phyloP scores from a whole-genome alignment of 1,284 basidiomycete species.

The Tausonia pullulans region DNA sequence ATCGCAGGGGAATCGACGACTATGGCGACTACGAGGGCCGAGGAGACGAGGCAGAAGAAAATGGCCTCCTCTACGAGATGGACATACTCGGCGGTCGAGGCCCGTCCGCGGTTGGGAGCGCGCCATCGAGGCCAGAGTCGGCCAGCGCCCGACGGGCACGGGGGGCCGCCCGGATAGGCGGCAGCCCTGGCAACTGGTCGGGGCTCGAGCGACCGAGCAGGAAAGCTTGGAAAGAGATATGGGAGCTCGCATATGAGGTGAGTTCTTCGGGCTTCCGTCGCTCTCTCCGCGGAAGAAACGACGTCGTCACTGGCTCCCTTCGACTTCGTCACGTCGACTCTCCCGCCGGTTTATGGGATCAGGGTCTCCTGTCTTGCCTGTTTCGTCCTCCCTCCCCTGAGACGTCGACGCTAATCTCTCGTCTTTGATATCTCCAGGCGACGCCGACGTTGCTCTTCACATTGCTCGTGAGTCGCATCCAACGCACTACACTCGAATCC shows the following conservation, averaged over 20 bases:
- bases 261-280: neutral
- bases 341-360: too few species aligned
- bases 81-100: constrained; percentile 1
- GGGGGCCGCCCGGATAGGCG: constrained; percentile 6
- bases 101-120: neutral
- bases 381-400: too few species aligned
- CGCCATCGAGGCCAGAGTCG: neutral
- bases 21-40: constrained; percentile 1
- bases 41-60: neutral
- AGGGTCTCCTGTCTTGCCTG: too few species aligned
- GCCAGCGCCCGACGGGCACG: neutral
- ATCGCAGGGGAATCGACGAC: neutral
- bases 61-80: constrained; percentile 12
- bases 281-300: neutral
- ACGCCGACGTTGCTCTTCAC: constrained; percentile 38
- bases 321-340: too few species aligned
- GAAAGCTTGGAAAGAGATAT: constrained; percentile 4
- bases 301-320: neutral
- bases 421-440: constrained; percentile 24
- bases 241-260: constrained; percentile 13
- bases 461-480: constrained; percentile 21
- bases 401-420: too few species aligned
- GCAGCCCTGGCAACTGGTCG: neutral
- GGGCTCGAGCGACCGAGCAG: neutral
- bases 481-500: neutral